Conservation (phyloP, 2,329 filamentous ascomycete species). For the Cucurbitaria berberidis region DNA sequence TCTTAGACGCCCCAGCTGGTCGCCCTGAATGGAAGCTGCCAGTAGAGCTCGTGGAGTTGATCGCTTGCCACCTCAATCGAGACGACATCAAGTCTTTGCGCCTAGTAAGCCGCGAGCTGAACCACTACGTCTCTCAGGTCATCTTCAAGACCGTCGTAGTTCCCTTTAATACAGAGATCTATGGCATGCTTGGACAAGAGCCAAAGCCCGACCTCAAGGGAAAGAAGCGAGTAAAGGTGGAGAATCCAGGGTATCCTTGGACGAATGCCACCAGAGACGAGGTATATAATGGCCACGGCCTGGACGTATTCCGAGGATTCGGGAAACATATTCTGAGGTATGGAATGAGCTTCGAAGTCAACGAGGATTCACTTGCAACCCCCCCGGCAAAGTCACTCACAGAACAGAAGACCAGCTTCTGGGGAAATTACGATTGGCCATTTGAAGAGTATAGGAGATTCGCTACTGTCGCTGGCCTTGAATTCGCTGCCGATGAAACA, state of each 20-base stretch:
- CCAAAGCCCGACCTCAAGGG: slow-evolving; percentile 44
- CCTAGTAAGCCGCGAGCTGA: slow-evolving; percentile 66
- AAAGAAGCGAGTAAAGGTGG: slow-evolving; percentile 40
- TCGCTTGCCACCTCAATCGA: slow-evolving; percentile 62
- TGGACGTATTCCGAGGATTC: slow-evolving; percentile 67
- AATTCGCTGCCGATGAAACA: slow-evolving; percentile 68
- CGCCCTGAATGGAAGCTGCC: slow-evolving; percentile 58
- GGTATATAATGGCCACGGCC: slow-evolving; percentile 62
- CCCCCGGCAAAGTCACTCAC: slow-evolving; percentile 65
- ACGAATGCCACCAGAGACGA: slow-evolving; percentile 53
- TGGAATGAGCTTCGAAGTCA: slow-evolving; percentile 72
- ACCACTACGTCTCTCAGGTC: slow-evolving; percentile 61
- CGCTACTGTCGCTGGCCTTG: slow-evolving; percentile 64
- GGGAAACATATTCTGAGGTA: slow-evolving; percentile 66
- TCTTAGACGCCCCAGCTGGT: slow-evolving; percentile 1
- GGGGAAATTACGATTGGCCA: slow-evolving; percentile 71
- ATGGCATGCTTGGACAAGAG: slow-evolving; percentile 57
- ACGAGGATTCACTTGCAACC: slow-evolving; percentile 56
- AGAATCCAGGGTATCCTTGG: slow-evolving; percentile 46
- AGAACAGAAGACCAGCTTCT: slow-evolving; percentile 63
- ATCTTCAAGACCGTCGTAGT: slow-evolving; percentile 70
- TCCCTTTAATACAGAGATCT: slow-evolving; percentile 69
- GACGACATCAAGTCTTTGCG: slow-evolving; percentile 66
- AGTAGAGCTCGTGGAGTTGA: slow-evolving; percentile 66
- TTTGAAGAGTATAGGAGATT: slow-evolving; percentile 65